Conservation (phyloP, 352 stramenopile genomes). For the Phytopythium aichiense region DNA sequence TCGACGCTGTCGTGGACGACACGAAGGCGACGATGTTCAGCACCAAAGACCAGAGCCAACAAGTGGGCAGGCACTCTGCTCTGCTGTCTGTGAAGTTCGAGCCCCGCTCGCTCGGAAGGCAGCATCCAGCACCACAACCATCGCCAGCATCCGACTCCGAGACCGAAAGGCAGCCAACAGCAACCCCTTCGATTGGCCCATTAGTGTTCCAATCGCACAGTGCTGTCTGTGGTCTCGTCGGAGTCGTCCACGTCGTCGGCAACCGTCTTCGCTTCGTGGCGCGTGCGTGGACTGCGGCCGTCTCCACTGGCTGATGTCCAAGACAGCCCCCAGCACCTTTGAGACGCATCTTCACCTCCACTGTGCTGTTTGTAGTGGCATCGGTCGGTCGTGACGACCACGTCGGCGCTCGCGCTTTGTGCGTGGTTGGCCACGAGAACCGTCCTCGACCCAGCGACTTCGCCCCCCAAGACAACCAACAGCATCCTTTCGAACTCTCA, state of each 20-base stretch:
- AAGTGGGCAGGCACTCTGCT: neutral
- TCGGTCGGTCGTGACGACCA: too few relatives aligned
- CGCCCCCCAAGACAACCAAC: neutral
- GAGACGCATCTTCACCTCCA: too few relatives aligned
- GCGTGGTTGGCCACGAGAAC: neutral
- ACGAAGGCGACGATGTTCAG: neutral
- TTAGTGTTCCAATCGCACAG: neutral
- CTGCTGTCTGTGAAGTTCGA: neutral
- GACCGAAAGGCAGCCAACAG: slow-evolving; percentile 2
- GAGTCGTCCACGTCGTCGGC: neutral
- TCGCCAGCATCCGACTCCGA: neutral
- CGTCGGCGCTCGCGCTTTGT: too few relatives aligned
- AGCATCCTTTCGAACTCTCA: neutral
- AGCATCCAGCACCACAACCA: neutral
- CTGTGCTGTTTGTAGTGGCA: too few relatives aligned
- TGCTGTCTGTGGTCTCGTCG: neutral
- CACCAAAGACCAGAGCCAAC: neutral
- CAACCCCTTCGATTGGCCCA: neutral
- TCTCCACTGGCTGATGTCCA: too few relatives aligned
- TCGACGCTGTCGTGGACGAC: neutral
- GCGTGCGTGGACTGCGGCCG: too few relatives aligned
- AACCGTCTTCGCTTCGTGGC: neutral
- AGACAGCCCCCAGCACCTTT: too few relatives aligned
- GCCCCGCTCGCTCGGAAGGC: neutral
- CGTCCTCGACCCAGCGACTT: neutral